Conservation (phyloP, 495 filamentous ascomycete genomes). For the Glutinoglossum americanum region DNA sequence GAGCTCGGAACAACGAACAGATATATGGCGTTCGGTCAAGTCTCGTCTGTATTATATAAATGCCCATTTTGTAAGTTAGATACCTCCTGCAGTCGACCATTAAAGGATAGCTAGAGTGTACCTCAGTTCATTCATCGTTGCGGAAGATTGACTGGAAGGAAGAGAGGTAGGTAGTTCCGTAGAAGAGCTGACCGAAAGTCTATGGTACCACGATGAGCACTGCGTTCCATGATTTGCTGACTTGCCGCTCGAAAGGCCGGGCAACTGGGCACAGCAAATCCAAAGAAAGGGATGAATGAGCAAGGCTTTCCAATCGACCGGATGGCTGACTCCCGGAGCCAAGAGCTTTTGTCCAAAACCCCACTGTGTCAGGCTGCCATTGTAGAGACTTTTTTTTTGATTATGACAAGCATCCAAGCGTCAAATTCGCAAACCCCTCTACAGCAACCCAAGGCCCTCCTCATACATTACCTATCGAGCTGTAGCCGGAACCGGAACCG, state of each 20-base stretch:
- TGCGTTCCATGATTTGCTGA: not conserved
- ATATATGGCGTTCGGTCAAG: not conserved
- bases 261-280: not conserved
- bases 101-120: not conserved
- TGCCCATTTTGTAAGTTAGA: not conserved
- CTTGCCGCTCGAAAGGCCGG: not conserved
- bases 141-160: not conserved
- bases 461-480: not conserved
- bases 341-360: not conserved
- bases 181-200: not conserved
- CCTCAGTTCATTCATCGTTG: not conserved
- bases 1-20: not conserved
- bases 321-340: not conserved
- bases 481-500: not conserved
- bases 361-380: no score
- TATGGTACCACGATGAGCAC: not conserved
- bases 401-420: not conserved
- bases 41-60: not conserved
- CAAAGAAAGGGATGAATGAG: not conserved
- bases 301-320: not conserved
- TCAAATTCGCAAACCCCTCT: no score
- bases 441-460: no score
- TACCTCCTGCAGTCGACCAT: not conserved
- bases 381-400: not conserved
- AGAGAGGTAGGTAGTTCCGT: not conserved